A percentile compares a stretch with the other conserved stretches of the same genome.
Conservation (phyloP, 768 basidiomycete species). For the Suillus americanus region DNA sequence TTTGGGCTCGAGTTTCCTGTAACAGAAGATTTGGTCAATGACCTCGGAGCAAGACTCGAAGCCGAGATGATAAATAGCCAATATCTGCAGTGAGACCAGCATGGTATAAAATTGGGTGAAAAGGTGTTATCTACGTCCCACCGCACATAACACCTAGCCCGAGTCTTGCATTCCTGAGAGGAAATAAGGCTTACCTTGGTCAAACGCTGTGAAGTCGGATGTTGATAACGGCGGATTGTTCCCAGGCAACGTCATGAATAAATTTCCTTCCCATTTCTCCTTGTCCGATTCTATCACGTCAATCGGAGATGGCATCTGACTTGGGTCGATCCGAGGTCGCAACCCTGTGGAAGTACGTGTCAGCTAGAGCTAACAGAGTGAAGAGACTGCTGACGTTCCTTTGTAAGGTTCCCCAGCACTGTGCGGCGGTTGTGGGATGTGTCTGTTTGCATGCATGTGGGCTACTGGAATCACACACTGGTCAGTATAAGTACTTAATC, state of each 20-base stretch:
- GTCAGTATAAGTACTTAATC: too few relatives aligned
- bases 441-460: conserved; percentile 15
- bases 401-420: conserved; percentile 51
- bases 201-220: conserved; percentile 84
- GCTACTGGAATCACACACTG: background rate
- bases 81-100: background rate
- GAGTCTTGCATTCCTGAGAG: background rate
- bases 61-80: background rate
- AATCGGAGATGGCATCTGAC: conserved; percentile 90
- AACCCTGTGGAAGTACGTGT: conserved; percentile 48
- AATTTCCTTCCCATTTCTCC: conserved; percentile 69
- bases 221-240: conserved; percentile 79
- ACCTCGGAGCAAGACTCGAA: background rate
- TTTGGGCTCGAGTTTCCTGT: conserved; percentile 89
- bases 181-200: conserved; percentile 63
- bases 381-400: conserved; percentile 25
- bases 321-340: conserved; percentile 80
- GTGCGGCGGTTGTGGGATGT: conserved; percentile 62
- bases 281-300: conserved; percentile 79
- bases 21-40: conserved; percentile 1
- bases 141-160: background rate
- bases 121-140: background rate
- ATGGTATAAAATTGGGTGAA: background rate
- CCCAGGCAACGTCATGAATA: conserved; percentile 62
- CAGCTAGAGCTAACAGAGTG: conserved; percentile 4